These are phyloP conservation scores for Heritiera fomes DNA, from an alignment of 345 rosid genomes.

Conservation along the genomic window DNA sequence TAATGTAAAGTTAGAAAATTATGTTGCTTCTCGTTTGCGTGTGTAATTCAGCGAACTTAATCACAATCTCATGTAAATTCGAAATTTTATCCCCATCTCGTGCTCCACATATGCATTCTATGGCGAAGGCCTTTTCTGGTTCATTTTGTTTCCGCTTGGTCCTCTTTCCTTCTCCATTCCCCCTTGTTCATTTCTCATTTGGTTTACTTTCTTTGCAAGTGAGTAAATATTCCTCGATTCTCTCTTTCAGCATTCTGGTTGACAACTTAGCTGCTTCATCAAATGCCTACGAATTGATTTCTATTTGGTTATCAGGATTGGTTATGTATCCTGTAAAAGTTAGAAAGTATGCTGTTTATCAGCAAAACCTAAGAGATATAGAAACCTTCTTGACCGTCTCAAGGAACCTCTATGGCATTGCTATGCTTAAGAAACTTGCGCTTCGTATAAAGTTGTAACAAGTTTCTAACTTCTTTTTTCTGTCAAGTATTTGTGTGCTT, in stretches of 20 bases:
- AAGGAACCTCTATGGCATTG: constrained; percentile 4
- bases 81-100: neutral
- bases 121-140: neutral
- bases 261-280: neutral
- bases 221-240: neutral
- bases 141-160: neutral
- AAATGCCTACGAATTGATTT: neutral
- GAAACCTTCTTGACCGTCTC: neutral
- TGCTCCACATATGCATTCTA: neutral
- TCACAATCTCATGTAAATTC: neutral
- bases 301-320: neutral
- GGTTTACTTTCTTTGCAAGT: neutral
- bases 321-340: neutral
- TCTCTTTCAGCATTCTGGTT: neutral
- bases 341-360: neutral
- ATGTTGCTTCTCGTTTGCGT: neutral
- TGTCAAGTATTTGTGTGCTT: constrained; percentile 11
- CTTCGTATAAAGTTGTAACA: neutral
- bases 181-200: neutral
- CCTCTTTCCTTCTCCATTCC: neutral
- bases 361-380: neutral
- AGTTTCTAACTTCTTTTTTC: neutral
- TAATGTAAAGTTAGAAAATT: neutral
- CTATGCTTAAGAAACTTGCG: neutral
- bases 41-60: neutral